Evolutionary conservation across 2,329 filamentous ascomycete genomes (phyloP), one percentile per base, ranked within the genome.

Genomic region (Cryphonectria parasitica): DNA sequence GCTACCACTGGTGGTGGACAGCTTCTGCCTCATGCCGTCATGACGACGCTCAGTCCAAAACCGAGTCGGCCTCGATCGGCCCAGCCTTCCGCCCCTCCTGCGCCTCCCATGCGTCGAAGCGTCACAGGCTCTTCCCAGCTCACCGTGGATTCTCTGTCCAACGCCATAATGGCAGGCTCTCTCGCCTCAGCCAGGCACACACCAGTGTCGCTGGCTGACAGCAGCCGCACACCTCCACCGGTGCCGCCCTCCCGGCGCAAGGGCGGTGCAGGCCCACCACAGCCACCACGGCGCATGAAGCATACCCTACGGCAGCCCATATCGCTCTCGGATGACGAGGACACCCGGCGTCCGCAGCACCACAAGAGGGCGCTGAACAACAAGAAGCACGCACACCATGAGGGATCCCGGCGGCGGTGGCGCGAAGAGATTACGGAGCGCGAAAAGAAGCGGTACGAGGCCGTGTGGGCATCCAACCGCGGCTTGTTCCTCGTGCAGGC

Each of bases 401-500:
- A 95, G 77, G 92, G 91, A 0, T 87, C 91, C 4, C 87, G 92
- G 25, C 90, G 89, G 76, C 88, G 92, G 8, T 96, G 93, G 93
- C 87, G 92, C 58, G 92, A 95, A 74, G 85, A 89, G 72, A 88
- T 96, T 58, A 92, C 91, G 0, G 86, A 88, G 64, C 84, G 88
- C 6, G 92, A 96, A 77, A 84, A 91, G n/a, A 92, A 92, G 76
- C 86, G 93, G 1, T 96, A 96, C 79, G 93, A 95, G 79, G 93
- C 91, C 2, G 87, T 96, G 1, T 96, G 92, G 92, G 93, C 93
- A 1, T 93, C 92, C 58, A 96, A 96, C 76, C 88, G 89, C 64
- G 92, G 92, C 0, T 71, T 89, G 0, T 80, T 88, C 11, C 77
- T 86, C 2, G 75, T 80, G 17, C 70, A 71, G 39, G 71, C 2